Base-by-base conservation (phyloP, 805 yeast genomes). In the Candida nonsorbophila region DNA sequence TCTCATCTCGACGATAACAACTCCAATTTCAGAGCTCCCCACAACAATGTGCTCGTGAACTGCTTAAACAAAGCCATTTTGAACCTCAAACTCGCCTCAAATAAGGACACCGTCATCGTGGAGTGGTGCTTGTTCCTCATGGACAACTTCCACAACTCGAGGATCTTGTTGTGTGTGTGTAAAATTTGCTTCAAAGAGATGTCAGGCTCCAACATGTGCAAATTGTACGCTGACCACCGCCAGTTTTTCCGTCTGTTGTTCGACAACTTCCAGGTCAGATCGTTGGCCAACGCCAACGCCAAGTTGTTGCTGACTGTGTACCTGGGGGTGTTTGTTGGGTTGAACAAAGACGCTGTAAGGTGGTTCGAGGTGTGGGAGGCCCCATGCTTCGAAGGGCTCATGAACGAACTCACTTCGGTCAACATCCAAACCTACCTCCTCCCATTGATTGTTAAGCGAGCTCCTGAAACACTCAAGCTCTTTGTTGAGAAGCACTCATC, bases 251-350 rank as follows among this genome's bases (percentile, higher is more conserved):
- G 13, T 40, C 3, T 55, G 55, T 7, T 67, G 82, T n/a, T 45
- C 82, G 9, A 42, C 55, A 2, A 51, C 65, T 11, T 76, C 82
- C 58, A 55, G 61, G 64, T 77, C 1, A 76, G 72, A 40, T 71
- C 85, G 0, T 49, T 85, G 32, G 79, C 92, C 0, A 82, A 76
- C 36, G 70, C 80, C 3, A 64, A 77, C 12, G 78, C 83, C n/a
- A 80, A 75, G 44, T 64, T 78, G 11, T 33, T 80, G 1, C 60
- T 61, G 5, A 45, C 67, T 0, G 35, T 44, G 37, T 60, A 29
- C 36, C 36, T 37, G 17, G 34, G 38, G 12, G 25, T 62, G 4
- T 62, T 63, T 34, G 42, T 14, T 18, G 20, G n/a, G n/a, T n/a
- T n/a, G n/a, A n/a, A 25, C 5, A 32, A 37, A 5, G 44, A 51